Conservation (phyloP, 1,284 basidiomycete genomes). For the Boletus sp. region DNA sequence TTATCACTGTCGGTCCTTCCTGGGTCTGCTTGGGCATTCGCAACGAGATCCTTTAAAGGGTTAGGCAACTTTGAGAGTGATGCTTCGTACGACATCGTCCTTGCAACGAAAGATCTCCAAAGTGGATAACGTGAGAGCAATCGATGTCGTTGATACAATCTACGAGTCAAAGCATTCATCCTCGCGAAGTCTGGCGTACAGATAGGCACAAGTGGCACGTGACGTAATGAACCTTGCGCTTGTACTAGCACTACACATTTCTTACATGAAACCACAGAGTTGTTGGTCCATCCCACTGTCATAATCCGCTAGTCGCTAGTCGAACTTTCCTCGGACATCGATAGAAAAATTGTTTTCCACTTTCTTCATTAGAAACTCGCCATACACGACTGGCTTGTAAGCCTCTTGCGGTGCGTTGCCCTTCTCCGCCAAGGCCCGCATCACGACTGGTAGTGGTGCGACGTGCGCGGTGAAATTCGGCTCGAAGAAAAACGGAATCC, state of each 20-base stretch:
- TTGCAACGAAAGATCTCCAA: constrained; percentile 19
- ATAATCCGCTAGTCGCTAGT: constrained; percentile 27
- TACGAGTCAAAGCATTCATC: constrained; percentile 22
- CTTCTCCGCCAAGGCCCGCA: constrained; percentile 37
- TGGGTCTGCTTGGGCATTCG: constrained; percentile 43
- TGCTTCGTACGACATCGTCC: constrained; percentile 56
- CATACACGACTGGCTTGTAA: constrained; percentile 60
- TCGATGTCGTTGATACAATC: constrained; percentile 26
- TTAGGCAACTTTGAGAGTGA: constrained; percentile 48
- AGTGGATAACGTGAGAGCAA: constrained; percentile 6
- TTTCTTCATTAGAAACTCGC: constrained; percentile 70
- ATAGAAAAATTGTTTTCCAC: constrained; percentile 64
- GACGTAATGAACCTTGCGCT: constrained; percentile 11
- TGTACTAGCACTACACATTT: too few relatives aligned
- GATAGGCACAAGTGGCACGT: constrained; percentile 18
- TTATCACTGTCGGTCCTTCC: constrained; percentile 62
- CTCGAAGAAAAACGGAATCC: constrained; percentile 85
- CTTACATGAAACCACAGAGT: neutral
- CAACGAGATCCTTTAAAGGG: constrained; percentile 56
- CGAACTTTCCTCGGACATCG: constrained; percentile 41
- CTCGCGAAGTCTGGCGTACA: neutral
- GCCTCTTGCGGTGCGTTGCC: constrained; percentile 15
- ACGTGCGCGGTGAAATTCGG: constrained; percentile 71
- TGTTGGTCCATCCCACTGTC: neutral
- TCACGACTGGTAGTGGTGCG: constrained; percentile 53